A percentile compares a stretch with the other conserved stretches of the same genome.
phyloP scores from a whole-genome alignment of 805 yeast species.

The Blastobotrys muscicola region DNA sequence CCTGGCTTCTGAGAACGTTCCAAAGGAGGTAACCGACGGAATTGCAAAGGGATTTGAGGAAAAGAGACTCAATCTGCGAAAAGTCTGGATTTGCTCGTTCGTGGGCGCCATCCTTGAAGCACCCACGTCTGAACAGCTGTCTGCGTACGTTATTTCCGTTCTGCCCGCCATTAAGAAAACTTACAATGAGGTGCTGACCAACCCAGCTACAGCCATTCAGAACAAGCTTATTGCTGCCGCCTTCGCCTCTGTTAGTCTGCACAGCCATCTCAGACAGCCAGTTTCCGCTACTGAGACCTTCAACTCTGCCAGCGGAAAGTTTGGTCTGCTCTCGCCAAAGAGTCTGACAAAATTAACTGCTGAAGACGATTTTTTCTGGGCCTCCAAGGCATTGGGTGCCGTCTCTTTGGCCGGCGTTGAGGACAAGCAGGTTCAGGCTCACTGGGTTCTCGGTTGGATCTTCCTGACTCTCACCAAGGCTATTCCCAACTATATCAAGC shows the following conservation, averaged over 20 bases:
- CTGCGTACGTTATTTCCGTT: conserved; percentile 16
- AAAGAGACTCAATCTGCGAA: conserved; percentile 51
- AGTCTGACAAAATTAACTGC: conserved; percentile 6
- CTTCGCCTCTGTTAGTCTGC: conserved; percentile 34
- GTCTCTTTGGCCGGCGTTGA: neutral
- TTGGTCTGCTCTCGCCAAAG: neutral
- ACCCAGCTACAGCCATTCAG: conserved; percentile 47
- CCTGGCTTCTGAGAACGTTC: conserved; percentile 17
- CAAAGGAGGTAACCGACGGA: conserved; percentile 20
- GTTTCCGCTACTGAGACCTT: neutral
- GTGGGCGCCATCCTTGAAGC: conserved; percentile 28
- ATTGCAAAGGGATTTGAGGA: conserved; percentile 56
- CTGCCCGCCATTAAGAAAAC: conserved; percentile 25
- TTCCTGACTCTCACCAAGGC: neutral
- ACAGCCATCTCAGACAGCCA: neutral
- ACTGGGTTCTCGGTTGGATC: neutral
- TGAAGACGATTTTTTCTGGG: conserved; percentile 11
- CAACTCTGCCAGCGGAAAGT: neutral
- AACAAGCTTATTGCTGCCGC: conserved; percentile 45
- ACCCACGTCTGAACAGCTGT: conserved; percentile 4
- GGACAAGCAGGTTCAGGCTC: neutral
- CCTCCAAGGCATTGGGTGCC: conserved; percentile 3
- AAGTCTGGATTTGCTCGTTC: conserved; percentile 55
- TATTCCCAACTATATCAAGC: neutral
- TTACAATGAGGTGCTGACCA: conserved; percentile 36